These are phyloP conservation scores for Dryadomyces quercus-mongolicae DNA, from an alignment of 2,329 filamentous ascomycete species.

Conservation along the genomic window DNA sequence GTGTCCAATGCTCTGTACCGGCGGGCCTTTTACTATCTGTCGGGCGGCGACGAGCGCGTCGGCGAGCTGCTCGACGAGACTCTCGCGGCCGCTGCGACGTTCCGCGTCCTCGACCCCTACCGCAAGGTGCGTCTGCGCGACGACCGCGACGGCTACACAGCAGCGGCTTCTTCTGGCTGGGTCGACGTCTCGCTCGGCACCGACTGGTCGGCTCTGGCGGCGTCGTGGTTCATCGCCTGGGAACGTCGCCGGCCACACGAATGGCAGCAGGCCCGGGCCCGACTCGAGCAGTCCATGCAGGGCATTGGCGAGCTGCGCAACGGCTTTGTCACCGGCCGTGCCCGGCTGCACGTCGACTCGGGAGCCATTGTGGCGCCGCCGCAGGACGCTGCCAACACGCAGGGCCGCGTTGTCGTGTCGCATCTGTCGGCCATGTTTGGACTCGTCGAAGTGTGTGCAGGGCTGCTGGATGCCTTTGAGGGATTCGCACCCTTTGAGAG, in stretches of 20 bases:
- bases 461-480: constrained; percentile 24
- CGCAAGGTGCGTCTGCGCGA: constrained; percentile 41
- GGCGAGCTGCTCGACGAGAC: constrained; percentile 40
- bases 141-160: constrained; percentile 31
- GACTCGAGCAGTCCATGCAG: constrained; percentile 33
- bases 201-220: constrained; percentile 45
- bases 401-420: constrained; percentile 29
- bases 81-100: constrained; percentile 40
- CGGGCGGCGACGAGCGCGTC: constrained; percentile 40
- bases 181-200: constrained; percentile 40
- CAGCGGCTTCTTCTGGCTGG: constrained; percentile 18
- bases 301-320: constrained; percentile 43
- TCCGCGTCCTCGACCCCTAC: constrained; percentile 39
- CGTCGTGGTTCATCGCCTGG: constrained; percentile 47
- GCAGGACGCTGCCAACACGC: constrained; percentile 36
- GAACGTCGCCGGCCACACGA: constrained; percentile 39
- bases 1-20: constrained; percentile 47
- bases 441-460: constrained; percentile 43
- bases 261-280: constrained; percentile 38
- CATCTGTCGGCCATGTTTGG: constrained; percentile 49
- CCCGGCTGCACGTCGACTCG: constrained; percentile 31
- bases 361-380: constrained; percentile 43
- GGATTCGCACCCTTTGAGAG: constrained; percentile 22
- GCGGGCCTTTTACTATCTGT: constrained; percentile 43
- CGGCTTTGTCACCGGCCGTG: constrained; percentile 20